Evolutionary conservation across 495 filamentous ascomycete genomes (phyloP).

Genomic region (Pyrenopolyporus hunteri): DNA sequence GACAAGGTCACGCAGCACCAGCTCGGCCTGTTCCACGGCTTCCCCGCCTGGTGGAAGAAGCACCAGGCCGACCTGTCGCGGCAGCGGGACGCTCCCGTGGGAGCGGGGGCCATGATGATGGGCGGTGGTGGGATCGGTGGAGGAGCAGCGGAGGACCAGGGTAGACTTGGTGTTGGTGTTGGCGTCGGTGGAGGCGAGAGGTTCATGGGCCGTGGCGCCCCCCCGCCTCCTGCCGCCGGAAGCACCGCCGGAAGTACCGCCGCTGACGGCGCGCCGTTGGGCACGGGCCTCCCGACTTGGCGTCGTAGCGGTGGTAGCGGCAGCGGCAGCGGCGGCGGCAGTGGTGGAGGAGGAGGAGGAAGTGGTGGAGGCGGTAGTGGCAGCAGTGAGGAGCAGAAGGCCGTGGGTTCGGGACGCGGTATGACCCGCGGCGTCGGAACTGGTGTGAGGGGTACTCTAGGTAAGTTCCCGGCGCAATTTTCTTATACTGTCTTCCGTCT

Average conservation of each 20-base stretch:
- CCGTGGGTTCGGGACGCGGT: constrained; percentile 1
- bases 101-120: no score
- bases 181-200: neutral
- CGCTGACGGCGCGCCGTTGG: neutral
- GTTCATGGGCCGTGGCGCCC: neutral
- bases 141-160: constrained; percentile 1
- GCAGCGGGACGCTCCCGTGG: constrained; percentile 24
- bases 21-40: constrained; percentile 65
- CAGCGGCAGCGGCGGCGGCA: no score
- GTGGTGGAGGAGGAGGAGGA: constrained; percentile 18
- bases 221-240: neutral
- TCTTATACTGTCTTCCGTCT: no score
- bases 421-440: neutral
- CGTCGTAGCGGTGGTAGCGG: constrained; percentile 11
- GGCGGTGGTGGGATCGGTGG: neutral
- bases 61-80: constrained; percentile 51
- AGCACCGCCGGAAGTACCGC: neutral
- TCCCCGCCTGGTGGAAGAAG: constrained; percentile 60
- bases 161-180: neutral
- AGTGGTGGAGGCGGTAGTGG: neutral
- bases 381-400: constrained; percentile 13
- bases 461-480: no score
- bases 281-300: constrained; percentile 13
- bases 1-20: constrained; percentile 62
- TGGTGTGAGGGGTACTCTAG: neutral